Conservation (phyloP, 2,329 filamentous ascomycete species). For the Ophiostoma piceae region DNA sequence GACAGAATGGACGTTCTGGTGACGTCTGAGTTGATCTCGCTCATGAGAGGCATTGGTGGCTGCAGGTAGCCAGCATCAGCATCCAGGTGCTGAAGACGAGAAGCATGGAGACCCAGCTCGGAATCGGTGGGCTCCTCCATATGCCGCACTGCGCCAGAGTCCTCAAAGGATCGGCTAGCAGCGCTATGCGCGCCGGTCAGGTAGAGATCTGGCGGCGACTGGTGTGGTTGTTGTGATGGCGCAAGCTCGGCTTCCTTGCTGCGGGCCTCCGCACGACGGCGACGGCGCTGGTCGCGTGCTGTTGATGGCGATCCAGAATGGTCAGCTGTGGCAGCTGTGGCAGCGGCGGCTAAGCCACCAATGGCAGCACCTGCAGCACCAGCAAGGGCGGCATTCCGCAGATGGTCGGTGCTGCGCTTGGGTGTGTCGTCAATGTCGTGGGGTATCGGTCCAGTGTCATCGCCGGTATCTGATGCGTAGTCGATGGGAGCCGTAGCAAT, state of each 20-base stretch:
- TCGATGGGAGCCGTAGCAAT: constrained; percentile 33
- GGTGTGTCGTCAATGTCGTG: constrained; percentile 41
- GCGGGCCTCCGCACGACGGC: constrained; percentile 49
- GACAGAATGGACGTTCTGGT: constrained; percentile 84
- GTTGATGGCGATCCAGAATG: constrained; percentile 39
- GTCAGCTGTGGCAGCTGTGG: constrained; percentile 37
- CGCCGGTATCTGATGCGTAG: constrained; percentile 41
- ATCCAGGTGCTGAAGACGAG: constrained; percentile 48
- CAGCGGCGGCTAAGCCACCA: constrained; percentile 36
- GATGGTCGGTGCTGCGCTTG: constrained; percentile 40
- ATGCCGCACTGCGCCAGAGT: neutral
- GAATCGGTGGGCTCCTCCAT: neutral
- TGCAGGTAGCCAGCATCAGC: constrained; percentile 44
- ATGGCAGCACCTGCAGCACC: constrained; percentile 44
- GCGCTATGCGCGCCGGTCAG: constrained; percentile 22
- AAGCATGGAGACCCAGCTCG: constrained; percentile 32
- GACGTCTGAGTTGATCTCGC: constrained; percentile 80
- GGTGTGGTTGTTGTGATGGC: constrained; percentile 45
- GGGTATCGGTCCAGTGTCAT: constrained; percentile 23
- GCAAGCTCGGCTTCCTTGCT: constrained; percentile 47
- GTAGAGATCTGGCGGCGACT: constrained; percentile 30
- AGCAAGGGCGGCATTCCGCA: constrained; percentile 42
- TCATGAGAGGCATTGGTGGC: constrained; percentile 80
- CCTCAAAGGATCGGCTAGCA: constrained; percentile 20
- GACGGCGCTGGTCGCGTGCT: constrained; percentile 49